Conservation (phyloP, 2,329 filamentous ascomycete genomes). For the Immersiporthe knoxdaviesiana region DNA sequence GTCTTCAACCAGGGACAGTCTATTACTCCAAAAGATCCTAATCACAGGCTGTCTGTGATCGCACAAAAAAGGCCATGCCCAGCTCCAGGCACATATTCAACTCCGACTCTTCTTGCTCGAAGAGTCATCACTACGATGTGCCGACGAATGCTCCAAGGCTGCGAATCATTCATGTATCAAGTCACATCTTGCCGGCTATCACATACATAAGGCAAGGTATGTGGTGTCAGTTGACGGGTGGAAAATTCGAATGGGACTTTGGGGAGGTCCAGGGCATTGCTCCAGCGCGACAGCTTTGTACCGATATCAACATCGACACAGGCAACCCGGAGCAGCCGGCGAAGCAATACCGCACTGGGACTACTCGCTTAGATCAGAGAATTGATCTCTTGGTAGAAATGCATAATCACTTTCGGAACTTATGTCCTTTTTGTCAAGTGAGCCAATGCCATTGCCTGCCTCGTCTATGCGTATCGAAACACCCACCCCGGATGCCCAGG, state of each 20-base stretch:
- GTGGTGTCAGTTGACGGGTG: not conserved
- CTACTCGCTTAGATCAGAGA: not conserved
- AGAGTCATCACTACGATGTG: not conserved
- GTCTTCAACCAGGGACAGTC: not conserved
- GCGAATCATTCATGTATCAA: not conserved
- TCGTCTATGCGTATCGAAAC: slow-evolving; percentile 36
- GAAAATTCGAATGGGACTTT: not conserved
- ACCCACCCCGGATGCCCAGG: slow-evolving; percentile 18
- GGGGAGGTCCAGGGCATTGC: not conserved
- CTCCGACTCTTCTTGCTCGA: not conserved
- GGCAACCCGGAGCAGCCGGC: not conserved
- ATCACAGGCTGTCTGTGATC: not conserved
- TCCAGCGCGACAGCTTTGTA: not conserved
- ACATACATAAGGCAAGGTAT: not conserved
- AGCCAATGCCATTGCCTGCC: slow-evolving; percentile 32
- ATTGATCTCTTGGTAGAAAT: accelerated
- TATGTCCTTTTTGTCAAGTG: not conserved
- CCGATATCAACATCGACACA: not conserved
- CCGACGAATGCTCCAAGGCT: not conserved
- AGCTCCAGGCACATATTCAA: not conserved
- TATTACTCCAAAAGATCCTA: no score
- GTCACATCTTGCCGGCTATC: not conserved
- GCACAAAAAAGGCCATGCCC: no score
- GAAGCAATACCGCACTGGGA: not conserved
- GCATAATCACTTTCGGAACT: not conserved